Percentiles rank a stretch among this genome's conserved stretches.
Conservation (phyloP, 2,329 filamentous ascomycete genomes). For the Huntiella bhutanensis region DNA sequence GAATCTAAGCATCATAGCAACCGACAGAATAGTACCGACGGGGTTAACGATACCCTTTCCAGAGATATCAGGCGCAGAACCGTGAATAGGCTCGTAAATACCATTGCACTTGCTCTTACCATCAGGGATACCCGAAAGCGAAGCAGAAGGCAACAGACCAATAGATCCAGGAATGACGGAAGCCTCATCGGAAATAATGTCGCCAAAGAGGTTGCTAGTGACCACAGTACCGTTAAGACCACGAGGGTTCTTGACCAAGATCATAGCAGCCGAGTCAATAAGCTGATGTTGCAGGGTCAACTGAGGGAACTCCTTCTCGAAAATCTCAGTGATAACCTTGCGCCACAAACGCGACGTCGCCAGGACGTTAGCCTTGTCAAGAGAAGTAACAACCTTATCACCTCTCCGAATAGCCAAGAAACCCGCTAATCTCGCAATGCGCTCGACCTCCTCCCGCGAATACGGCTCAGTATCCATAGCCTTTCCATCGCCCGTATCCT, state of each 20-base stretch:
- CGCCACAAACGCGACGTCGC: slow-evolving; percentile 82
- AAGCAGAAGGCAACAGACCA: slow-evolving; percentile 74
- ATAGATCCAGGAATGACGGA: slow-evolving; percentile 84
- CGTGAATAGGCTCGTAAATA: slow-evolving; percentile 96
- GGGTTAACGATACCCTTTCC: slow-evolving; percentile 74
- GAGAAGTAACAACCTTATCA: slow-evolving; percentile 52
- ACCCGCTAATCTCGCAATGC: slow-evolving; percentile 64
- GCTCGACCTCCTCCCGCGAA: slow-evolving; percentile 67
- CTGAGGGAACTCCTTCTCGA: slow-evolving; percentile 76
- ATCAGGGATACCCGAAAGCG: slow-evolving; percentile 69
- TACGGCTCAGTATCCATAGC: slow-evolving; percentile 81
- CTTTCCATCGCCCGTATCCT: slow-evolving; percentile 53
- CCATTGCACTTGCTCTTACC: slow-evolving; percentile 72
- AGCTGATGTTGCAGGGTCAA: slow-evolving; percentile 72
- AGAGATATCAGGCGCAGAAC: slow-evolving; percentile 82
- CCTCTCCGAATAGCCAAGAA: slow-evolving; percentile 60
- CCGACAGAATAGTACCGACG: slow-evolving; percentile 73
- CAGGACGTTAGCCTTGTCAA: slow-evolving; percentile 95
- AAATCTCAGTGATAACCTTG: slow-evolving; percentile 67
- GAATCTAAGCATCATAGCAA: slow-evolving; percentile 93
- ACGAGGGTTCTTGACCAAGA: slow-evolving; percentile 87
- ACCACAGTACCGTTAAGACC: slow-evolving; percentile 79
- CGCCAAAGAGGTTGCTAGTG: slow-evolving; percentile 85
- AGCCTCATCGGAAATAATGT: slow-evolving; percentile 91
- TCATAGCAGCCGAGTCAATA: slow-evolving; percentile 92